A percentile compares a stretch with the other conserved stretches of the same genome.
Evolutionary conservation across 805 yeast species (phyloP).

Genomic region (Blastobotrys robertii): DNA sequence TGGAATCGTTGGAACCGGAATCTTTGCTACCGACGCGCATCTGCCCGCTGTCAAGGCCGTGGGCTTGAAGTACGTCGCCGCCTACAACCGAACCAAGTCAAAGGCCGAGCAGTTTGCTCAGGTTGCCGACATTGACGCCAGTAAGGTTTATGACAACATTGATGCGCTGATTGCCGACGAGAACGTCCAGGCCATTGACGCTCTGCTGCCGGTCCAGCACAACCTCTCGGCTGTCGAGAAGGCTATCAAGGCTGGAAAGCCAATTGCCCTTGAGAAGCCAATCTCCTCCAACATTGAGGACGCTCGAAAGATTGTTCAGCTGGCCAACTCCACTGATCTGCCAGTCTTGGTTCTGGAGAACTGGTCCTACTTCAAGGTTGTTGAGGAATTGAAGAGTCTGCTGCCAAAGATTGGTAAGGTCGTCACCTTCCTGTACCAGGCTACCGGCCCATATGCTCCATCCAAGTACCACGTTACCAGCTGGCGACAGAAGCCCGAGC

Average conservation of each 20-base stretch:
- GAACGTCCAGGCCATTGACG: constrained; percentile 71
- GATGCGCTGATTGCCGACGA: constrained; percentile 60
- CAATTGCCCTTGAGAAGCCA: constrained; percentile 81
- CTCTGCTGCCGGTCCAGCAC: constrained; percentile 78
- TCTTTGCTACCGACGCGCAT: constrained; percentile 79
- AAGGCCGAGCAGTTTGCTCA: constrained; percentile 78
- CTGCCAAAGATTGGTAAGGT: constrained; percentile 64
- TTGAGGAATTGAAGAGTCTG: constrained; percentile 43
- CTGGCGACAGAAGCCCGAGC: constrained; percentile 89
- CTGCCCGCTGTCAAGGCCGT: constrained; percentile 53
- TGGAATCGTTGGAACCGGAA: constrained; percentile 30
- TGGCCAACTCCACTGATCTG: constrained; percentile 50
- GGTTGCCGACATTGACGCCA: constrained; percentile 40
- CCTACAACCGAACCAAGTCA: constrained; percentile 71
- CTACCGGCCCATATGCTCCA: constrained; percentile 44
- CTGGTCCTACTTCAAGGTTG: constrained; percentile 66
- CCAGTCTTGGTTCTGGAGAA: constrained; percentile 79
- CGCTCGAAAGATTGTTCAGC: constrained; percentile 66
- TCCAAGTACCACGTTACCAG: constrained; percentile 46
- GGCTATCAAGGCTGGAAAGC: constrained; percentile 68
- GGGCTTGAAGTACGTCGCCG: constrained; percentile 51
- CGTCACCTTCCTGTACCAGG: constrained; percentile 27
- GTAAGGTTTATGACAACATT: constrained; percentile 35
- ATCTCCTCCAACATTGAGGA: constrained; percentile 77
- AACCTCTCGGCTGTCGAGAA: constrained; percentile 58